These are phyloP conservation scores for Biscogniauxia sp. DNA, from an alignment of 2,329 filamentous ascomycete species.

Conservation along the genomic window DNA sequence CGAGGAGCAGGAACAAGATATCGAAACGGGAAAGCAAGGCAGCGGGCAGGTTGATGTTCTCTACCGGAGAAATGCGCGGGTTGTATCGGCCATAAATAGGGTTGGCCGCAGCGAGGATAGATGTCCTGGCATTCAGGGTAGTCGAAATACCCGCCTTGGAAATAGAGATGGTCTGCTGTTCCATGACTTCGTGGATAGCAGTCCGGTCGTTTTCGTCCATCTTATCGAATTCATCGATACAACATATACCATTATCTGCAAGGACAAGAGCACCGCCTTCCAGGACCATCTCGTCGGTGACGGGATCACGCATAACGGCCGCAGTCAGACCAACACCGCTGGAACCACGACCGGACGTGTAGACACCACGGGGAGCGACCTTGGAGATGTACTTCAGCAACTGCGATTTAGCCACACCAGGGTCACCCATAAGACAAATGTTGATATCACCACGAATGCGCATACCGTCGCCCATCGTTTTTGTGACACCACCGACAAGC, in stretches of 20 bases:
- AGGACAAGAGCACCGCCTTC: conserved; percentile 78
- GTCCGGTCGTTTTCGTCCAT: conserved; percentile 84
- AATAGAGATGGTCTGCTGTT: conserved; percentile 83
- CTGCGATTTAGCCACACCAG: conserved; percentile 98
- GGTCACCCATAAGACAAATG: conserved; percentile 97
- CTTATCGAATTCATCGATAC: conserved; percentile 86
- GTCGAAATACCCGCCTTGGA: conserved; percentile 70
- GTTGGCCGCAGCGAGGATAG: conserved; percentile 93
- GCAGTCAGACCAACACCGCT: conserved; percentile 80
- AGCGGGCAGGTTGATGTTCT: conserved; percentile 99
- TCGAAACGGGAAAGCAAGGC: conserved; percentile 96
- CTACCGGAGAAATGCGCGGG: conserved; percentile 91
- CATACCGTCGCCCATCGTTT: conserved; percentile 98
- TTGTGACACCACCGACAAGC: conserved; percentile 92
- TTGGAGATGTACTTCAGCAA: conserved; percentile 98
- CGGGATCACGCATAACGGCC: conserved; percentile 79
- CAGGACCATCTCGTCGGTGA: conserved; percentile 81
- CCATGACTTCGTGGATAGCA: conserved; percentile 85
- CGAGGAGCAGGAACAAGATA: conserved; percentile 92
- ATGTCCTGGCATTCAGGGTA: conserved; percentile 92
- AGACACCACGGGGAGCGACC: conserved; percentile 88
- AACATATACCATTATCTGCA: conserved; percentile 81
- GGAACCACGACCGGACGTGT: conserved; percentile 77
- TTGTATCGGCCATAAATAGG: conserved; percentile 98
- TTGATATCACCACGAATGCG: conserved; percentile 98